A percentile compares a stretch with the other conserved stretches of the same genome.
phyloP scores from a whole-genome alignment of 805 yeast species.

The Clavispora vitiphila region DNA sequence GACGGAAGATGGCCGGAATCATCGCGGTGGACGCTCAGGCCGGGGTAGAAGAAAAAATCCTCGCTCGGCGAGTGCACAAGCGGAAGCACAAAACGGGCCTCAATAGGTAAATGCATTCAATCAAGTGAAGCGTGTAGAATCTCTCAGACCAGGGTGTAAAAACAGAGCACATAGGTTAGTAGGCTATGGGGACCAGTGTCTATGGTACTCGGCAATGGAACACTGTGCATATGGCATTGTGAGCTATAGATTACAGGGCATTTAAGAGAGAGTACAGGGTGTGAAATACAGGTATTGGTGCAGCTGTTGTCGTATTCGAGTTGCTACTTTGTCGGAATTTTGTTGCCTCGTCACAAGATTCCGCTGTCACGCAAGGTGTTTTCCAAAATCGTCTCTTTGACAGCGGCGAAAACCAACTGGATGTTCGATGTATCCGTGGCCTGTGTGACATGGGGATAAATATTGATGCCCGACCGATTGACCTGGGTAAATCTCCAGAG shows the following conservation, averaged over 20 bases:
- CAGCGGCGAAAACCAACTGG: constrained; percentile 78
- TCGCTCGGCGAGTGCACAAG: background rate
- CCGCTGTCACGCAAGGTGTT: constrained; percentile 75
- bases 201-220: background rate
- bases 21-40: background rate
- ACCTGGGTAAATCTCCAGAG: constrained; percentile 85
- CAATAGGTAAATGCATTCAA: background rate
- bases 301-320: background rate
- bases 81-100: background rate
- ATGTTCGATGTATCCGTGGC: constrained; percentile 92
- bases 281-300: no score
- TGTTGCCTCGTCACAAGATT: constrained; percentile 36
- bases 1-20: background rate
- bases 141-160: no score
- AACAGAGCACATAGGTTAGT: no score
- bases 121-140: background rate
- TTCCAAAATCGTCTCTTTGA: constrained; percentile 73
- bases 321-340: no score
- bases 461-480: constrained; percentile 73
- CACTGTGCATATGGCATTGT: no score
- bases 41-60: background rate
- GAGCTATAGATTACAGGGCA: no score
- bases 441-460: constrained; percentile 89
- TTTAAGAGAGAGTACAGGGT: no score
- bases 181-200: background rate